Evolutionary conservation across 1,284 basidiomycete genomes (phyloP), one percentile per base, ranked within the genome.

Genomic region (Volvariella surrecta): DNA sequence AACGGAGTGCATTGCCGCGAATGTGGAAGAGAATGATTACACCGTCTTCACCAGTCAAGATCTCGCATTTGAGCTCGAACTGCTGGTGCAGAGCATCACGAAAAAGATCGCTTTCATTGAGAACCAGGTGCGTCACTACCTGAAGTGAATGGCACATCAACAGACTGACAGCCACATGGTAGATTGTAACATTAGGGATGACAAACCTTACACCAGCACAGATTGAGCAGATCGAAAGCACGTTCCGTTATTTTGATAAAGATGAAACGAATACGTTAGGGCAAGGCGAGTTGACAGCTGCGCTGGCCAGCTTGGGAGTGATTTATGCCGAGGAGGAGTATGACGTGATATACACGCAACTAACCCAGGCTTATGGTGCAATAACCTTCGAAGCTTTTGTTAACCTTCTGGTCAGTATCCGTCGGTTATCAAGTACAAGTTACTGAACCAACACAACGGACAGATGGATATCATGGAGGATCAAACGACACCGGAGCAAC

Each of bases 11-110:
- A 65, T 67, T 3, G 80, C 82, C n/a, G 94, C 93, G 15, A 97
- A 94, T 53, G 86, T 97, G 2, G 95, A 97, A 57, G 95, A 97
- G 62, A 97, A 97, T 60, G 94, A 97, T 59, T 90, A 96, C 57
- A 97, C 94, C 0, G 79, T 95, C 11, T 88, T 94, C 56, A 93
- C 89, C 1, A 78, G 76, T 51, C 89, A 93, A 58, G 95, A 98
- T 61, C 73, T 98, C 17, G 79, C 82, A 47, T 96, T 93, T 53
- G 95, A 98, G 64, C 73, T 94, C 1, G 85, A 88, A 58, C 71
- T 94, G 10, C 74, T 96, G 8, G 75, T 79, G 40, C 86, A 87
- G 50, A 86, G 82, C 35, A 76, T 96, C 18, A 74, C 75, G 21
- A 92, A 93, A 73, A 94, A 97, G 71, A 81, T 94, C 30, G 79